Evolutionary conservation across 495 filamentous ascomycete genomes (phyloP).

Genomic region (Penicillium canescens): DNA sequence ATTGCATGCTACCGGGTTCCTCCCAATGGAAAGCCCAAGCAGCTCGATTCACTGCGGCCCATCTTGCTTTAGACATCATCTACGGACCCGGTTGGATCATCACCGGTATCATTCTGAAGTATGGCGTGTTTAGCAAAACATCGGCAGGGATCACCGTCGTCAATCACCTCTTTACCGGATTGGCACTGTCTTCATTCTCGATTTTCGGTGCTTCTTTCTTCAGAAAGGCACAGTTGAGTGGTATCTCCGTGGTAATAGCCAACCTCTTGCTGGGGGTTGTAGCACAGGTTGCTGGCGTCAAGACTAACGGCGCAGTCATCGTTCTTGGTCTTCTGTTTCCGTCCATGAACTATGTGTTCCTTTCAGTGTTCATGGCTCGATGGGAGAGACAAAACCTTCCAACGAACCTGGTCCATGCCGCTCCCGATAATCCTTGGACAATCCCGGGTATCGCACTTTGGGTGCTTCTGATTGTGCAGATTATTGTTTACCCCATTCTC

Average conservation of each 20-base stretch:
- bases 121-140: conserved; percentile 62
- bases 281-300: conserved; percentile 61
- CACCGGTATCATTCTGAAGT: conserved; percentile 59
- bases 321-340: conserved; percentile 71
- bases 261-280: conserved; percentile 67
- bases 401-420: conserved; percentile 54
- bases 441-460: conserved; percentile 67
- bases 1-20: conserved; percentile 76
- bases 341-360: conserved; percentile 76
- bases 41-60: conserved; percentile 64
- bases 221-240: conserved; percentile 74
- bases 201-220: conserved; percentile 74
- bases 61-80: conserved; percentile 65
- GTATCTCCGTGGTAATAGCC: conserved; percentile 64
- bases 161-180: conserved; percentile 62
- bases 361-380: conserved; percentile 66
- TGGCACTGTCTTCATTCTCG: conserved; percentile 66
- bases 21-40: conserved; percentile 67
- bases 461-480: conserved; percentile 71
- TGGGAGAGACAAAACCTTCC: conserved; percentile 58
- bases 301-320: conserved; percentile 55
- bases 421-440: conserved; percentile 61
- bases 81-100: conserved; percentile 73
- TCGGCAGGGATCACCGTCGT: conserved; percentile 60
- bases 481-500: conserved; percentile 68